phyloP scores from a whole-genome alignment of 805 yeast species.

The Metschnikowia baotianmanensis region DNA sequence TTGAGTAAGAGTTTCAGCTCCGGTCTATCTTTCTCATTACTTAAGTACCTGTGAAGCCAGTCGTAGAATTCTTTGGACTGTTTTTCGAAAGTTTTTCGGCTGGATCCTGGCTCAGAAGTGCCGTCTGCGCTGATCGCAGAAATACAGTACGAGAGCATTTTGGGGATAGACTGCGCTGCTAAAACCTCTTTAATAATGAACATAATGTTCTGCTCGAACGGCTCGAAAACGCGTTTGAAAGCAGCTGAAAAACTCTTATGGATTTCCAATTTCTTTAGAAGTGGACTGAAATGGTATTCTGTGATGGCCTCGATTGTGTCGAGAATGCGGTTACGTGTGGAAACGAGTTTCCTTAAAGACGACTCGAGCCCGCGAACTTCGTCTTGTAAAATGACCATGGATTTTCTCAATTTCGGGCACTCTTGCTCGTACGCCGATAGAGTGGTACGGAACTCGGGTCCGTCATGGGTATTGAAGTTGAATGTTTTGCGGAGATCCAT shows the following conservation, averaged over 20 bases:
- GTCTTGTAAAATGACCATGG: constrained; percentile 26
- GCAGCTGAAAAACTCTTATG: constrained; percentile 25
- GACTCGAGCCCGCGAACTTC: constrained; percentile 32
- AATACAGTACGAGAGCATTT: constrained; percentile 22
- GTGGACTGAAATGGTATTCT: constrained; percentile 26
- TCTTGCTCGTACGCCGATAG: constrained; percentile 31
- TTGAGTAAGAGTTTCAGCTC: constrained; percentile 37
- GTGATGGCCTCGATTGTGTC: constrained; percentile 24
- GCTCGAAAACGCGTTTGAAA: constrained; percentile 28
- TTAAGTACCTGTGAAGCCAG: constrained; percentile 43
- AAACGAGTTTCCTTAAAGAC: constrained; percentile 21
- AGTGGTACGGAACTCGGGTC: constrained; percentile 40
- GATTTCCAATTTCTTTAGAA: constrained; percentile 24
- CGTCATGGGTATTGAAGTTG: constrained; percentile 39
- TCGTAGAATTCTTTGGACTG: constrained; percentile 42
- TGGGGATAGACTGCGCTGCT: constrained; percentile 26
- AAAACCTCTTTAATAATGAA: constrained; percentile 31
- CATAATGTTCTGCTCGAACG: constrained; percentile 31
- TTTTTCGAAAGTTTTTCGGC: constrained; percentile 36
- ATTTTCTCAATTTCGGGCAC: constrained; percentile 28
- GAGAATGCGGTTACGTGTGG: constrained; percentile 21
- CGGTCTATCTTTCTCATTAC: constrained; percentile 44
- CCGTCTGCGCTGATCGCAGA: constrained; percentile 12
- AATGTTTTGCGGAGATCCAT: constrained; percentile 27
- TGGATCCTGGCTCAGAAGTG: constrained; percentile 22